Base-by-base conservation (phyloP, 306 rosid genomes). In the Lathyrus aphaca region DNA sequence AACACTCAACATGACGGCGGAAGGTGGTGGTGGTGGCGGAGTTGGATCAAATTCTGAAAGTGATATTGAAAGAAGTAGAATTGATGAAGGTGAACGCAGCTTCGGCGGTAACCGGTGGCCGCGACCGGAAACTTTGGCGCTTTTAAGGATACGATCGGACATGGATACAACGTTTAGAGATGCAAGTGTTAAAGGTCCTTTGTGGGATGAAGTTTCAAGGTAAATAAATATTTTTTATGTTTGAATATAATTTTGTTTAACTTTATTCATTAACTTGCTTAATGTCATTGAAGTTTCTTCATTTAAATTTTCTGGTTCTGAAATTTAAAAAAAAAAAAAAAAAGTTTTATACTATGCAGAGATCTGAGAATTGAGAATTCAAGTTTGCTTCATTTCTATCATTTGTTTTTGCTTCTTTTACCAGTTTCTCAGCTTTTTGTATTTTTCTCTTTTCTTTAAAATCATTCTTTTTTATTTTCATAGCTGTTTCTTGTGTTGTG, bases 51-150 rank as follows among this genome's bases (percentile, higher is more conserved):
- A 85, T 74, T 89, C 94, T 0, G 88, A 86, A 1, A 96, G 88
- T 40, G 91, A 85, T 37, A 11, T 61, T 9, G 88, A 81, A 16
- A 86, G 79, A 21, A 78, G 81, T 1, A 69, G 68, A 44, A 79
- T 73, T 4, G 92, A 88, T 14, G 91, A 80, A 17, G 90, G 94
- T 10, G 97, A 88, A 14, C 84, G 89, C 15, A 87, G 86, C 77
- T 88, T 82, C 66, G 95, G 95, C 0, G 99, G 96, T 5, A 91
- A 89, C 79, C 82, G 99, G 53, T 95, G 99, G 99, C 99, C 99
- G 11, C 79, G 92, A 14, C 96, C 82, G 61, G 99, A 95, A 56
- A 95, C 99, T 59, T 68, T 95, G 79, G 91, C 95, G 2, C 87
- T 95, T 74, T 75, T 95, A 79, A 81, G 89, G 78, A 91, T 95